A percentile compares a stretch with the other conserved stretches of the same genome.
phyloP scores from a whole-genome alignment of 768 basidiomycete species.

The Lactifluus piperatus region DNA sequence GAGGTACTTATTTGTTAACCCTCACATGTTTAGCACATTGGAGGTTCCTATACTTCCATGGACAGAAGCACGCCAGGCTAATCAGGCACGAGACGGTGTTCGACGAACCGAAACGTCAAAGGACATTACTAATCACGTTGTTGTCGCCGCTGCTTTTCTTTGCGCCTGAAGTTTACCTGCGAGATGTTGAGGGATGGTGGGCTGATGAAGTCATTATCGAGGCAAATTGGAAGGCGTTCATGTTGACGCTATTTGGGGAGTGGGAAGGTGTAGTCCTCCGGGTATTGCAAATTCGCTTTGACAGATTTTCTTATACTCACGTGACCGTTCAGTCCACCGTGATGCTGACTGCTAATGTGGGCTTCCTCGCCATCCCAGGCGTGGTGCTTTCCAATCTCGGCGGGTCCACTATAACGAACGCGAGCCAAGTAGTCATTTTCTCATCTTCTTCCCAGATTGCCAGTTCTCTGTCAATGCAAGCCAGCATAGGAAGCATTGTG shows the following conservation, averaged over 20 bases:
- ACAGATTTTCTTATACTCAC: not conserved
- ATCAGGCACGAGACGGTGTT: not conserved
- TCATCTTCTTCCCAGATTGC: constrained; percentile 39
- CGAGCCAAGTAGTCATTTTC: not conserved
- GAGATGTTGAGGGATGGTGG: constrained; percentile 14
- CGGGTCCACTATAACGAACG: not conserved
- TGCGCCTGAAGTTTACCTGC: constrained; percentile 16
- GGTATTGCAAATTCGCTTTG: not conserved
- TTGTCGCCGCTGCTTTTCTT: constrained; percentile 10
- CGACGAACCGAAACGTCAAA: not conserved
- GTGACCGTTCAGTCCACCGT: constrained; percentile 24
- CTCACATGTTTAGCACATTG: not conserved
- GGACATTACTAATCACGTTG: constrained; percentile 7
- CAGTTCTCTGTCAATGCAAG: constrained; percentile 40
- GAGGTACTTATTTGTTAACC: not conserved
- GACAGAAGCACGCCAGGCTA: constrained; percentile 5
- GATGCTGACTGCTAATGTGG: constrained; percentile 29
- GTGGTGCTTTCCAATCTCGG: constrained; percentile 10
- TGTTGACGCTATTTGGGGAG: constrained; percentile 3
- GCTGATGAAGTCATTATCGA: constrained; percentile 10
- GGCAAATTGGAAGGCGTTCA: constrained; percentile 7
- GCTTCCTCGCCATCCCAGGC: constrained; percentile 30
- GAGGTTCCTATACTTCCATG: constrained; percentile 14
- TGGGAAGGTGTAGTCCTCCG: constrained; percentile 14
- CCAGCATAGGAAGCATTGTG: constrained; percentile 41